phyloP scores from a whole-genome alignment of 1,284 basidiomycete genomes.

The Agroathelia rolfsii region DNA sequence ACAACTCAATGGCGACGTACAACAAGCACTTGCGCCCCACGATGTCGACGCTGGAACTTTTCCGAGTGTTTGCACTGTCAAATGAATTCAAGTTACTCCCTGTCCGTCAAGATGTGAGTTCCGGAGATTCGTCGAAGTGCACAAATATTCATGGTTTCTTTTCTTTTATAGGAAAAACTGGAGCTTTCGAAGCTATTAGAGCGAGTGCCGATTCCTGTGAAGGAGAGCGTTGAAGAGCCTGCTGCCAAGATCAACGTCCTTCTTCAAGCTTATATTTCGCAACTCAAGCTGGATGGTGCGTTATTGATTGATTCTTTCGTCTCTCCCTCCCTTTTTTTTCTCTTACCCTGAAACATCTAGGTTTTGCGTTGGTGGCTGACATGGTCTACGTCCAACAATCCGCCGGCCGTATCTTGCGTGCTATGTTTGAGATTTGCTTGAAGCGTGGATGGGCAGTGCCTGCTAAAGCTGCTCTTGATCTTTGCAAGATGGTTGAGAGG shows the following conservation, averaged over 20 bases:
- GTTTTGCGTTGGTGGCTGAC: conserved; percentile 93
- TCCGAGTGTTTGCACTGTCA: conserved; percentile 92
- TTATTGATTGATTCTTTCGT: too few species aligned
- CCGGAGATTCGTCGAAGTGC: conserved; percentile 1
- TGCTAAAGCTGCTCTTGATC: conserved; percentile 81
- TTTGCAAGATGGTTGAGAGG: conserved; percentile 97
- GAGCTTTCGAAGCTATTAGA: conserved; percentile 92
- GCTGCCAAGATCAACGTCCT: conserved; percentile 97
- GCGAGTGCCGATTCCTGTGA: conserved; percentile 94
- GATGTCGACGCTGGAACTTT: conserved; percentile 85
- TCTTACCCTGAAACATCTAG: conserved; percentile 21
- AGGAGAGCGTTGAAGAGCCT: conserved; percentile 93
- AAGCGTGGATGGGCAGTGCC: conserved; percentile 98
- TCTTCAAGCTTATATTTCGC: conserved; percentile 91
- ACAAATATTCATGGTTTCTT: conserved; percentile 11
- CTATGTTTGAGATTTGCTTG: conserved; percentile 97
- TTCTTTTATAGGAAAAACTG: conserved; percentile 56
- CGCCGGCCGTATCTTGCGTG: conserved; percentile 88
- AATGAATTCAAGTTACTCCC: conserved; percentile 97
- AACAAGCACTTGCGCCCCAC: conserved; percentile 89
- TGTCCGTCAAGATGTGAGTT: conserved; percentile 41
- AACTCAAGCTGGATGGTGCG: conserved; percentile 82
- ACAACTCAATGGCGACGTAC: conserved; percentile 94
- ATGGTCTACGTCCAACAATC: conserved; percentile 97
- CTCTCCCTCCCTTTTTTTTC: not conserved